Conservation (phyloP, 192 early-diverging fungal species). For the Coemansia sp. region DNA sequence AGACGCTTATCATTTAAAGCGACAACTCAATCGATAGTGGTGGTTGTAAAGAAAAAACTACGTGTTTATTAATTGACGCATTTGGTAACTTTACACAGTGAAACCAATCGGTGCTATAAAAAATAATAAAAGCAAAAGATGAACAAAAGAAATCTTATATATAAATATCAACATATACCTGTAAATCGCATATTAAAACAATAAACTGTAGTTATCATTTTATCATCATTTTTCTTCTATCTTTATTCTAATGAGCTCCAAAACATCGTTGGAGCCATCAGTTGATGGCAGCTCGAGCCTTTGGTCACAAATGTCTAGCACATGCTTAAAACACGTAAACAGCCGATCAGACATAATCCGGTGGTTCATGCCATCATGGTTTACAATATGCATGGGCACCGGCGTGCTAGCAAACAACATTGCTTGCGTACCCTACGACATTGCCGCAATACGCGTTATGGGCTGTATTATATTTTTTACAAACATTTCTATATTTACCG, state of each 20-base stretch:
- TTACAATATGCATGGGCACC: conserved; percentile 55
- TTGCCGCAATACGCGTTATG: conserved; percentile 9
- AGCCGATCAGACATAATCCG: conserved; percentile 16
- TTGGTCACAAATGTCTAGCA: neutral
- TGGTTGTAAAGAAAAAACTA: too few relatives aligned
- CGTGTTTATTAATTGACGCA: too few relatives aligned
- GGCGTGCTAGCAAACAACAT: conserved; percentile 49
- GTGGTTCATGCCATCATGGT: conserved; percentile 59
- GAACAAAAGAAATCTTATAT: neutral
- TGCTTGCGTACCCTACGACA: conserved; percentile 30
- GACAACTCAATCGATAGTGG: too few relatives aligned
- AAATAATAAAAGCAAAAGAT: neutral
- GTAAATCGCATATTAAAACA: neutral
- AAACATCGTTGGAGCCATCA: neutral
- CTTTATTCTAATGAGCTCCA: neutral
- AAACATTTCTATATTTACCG: conserved; percentile 27
- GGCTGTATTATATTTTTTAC: conserved; percentile 29
- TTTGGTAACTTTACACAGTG: too few relatives aligned
- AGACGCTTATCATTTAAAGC: too few relatives aligned
- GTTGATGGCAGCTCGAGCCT: neutral
- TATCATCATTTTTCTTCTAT: neutral
- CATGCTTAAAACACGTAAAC: conserved; percentile 5
- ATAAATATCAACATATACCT: neutral
- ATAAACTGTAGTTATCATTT: too few relatives aligned
- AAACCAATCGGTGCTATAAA: neutral